Base-by-base conservation (phyloP, 2,329 filamentous ascomycete species). In the Epichloe gansuensis region DNA sequence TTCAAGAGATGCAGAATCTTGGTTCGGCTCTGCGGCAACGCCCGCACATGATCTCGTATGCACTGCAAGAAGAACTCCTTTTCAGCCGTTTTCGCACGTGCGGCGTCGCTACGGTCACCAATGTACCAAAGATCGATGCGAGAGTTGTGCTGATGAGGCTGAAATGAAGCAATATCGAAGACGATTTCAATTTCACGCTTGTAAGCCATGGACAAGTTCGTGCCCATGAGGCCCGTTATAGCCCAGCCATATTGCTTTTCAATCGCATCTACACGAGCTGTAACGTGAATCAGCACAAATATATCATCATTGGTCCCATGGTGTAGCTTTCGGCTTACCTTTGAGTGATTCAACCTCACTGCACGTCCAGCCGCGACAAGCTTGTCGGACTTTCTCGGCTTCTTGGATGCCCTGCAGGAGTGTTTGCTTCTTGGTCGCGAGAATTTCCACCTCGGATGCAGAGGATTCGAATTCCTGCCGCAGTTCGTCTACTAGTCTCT, bases 281-380 rank as follows among this genome's bases (percentile, higher is more conserved):
- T 35, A 38, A 23, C 11, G 21, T n/a, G 44, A 48, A 64, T 79
- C 64, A 77, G 70, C 54, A n/a, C 6, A 27, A 46, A 4, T 41
- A 39, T 23, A 36, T 8, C 5, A 7, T 21, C 41, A 38, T 23
- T 23, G 35, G n/a, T 23, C 11, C 15, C 17, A n/a, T 23, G 38
- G 7, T n/a, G 31, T 38, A 25, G 25, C 2, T 15, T 13, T 6
- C 17, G 36, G 45, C 63, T 34, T 75, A 87, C 86, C 78, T 76
- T 90, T 89, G n/a, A 95, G 73, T 40, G 74, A 72, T 56, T 78
- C 78, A 56, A 97, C 87, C 68, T 97, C 93, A 31, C 77, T 82
- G 50, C 84, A 80, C 52, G 84, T 91, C 84, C 90, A 96, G 40
- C 91, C 90, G 50, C 90, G 82, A 64, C 86, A 95, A 61, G 95